phyloP scores from a whole-genome alignment of 2,329 filamentous ascomycete genomes.

The Penicillium sclerotiorum region DNA sequence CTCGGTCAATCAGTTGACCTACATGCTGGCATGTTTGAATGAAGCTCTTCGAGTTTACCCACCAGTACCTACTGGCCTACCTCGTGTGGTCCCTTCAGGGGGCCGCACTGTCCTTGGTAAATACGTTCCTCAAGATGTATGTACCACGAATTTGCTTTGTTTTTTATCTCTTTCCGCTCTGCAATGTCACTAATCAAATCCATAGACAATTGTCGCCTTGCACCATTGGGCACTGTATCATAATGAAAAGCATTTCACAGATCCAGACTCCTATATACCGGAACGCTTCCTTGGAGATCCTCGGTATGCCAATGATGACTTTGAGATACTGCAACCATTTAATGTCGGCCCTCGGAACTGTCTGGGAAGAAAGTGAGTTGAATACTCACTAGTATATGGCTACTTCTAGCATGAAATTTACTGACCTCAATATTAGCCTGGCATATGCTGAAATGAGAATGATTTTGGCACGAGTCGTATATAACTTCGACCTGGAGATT shows the following conservation, averaged over 20 bases:
- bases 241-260: constrained; percentile 13
- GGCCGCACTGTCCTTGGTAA: constrained; percentile 14
- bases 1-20: constrained; percentile 19
- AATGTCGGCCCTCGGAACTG: constrained; percentile 54
- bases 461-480: constrained; percentile 52
- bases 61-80: constrained; percentile 18
- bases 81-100: constrained; percentile 15
- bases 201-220: constrained; percentile 46
- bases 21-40: constrained; percentile 2
- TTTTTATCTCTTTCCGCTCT: background rate
- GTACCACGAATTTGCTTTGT: background rate
- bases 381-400: too few relatives aligned
- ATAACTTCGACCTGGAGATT: constrained; percentile 53
- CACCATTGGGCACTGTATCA: constrained; percentile 50
- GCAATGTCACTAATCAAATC: background rate
- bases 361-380: constrained; percentile 53
- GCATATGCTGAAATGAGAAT: constrained; percentile 57
- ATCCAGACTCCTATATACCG: constrained; percentile 14
- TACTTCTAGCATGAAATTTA: background rate
- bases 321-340: constrained; percentile 53
- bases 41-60: constrained; percentile 13
- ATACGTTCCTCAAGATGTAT: constrained; percentile 17
- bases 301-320: constrained; percentile 46
- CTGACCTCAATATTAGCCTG: constrained; percentile 36
- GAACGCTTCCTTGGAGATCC: constrained; percentile 22